Conservation (phyloP, 495 filamentous ascomycete species). For the Umbilicaria muhlenbergii region DNA sequence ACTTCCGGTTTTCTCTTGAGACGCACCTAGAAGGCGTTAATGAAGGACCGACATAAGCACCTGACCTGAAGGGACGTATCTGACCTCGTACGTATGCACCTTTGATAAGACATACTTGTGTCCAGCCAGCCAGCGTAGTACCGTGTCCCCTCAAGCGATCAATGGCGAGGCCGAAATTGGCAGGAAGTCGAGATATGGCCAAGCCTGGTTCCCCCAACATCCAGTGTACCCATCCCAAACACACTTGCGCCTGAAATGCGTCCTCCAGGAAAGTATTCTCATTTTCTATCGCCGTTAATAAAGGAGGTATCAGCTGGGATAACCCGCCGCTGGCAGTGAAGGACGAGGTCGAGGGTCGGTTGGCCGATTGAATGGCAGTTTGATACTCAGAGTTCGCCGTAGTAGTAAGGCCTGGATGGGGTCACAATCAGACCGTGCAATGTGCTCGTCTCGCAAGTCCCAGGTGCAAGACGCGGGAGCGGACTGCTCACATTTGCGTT, state of each 20-base stretch:
- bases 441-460: slow-evolving; percentile 8
- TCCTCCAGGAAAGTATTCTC: slow-evolving; percentile 46
- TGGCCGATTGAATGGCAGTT: slow-evolving; percentile 36
- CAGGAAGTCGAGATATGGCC: slow-evolving; percentile 46
- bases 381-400: slow-evolving; percentile 58
- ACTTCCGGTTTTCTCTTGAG: slow-evolving; percentile 40
- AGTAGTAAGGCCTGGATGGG: slow-evolving; percentile 48
- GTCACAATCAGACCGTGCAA: background rate
- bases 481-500: slow-evolving; percentile 55
- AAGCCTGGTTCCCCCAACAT: slow-evolving; percentile 47
- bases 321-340: slow-evolving; percentile 34
- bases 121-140: slow-evolving; percentile 47
- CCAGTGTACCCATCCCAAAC: slow-evolving; percentile 72
- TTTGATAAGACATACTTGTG: slow-evolving; percentile 64
- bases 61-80: slow-evolving; percentile 7
- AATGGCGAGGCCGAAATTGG: slow-evolving; percentile 37
- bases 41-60: slow-evolving; percentile 4
- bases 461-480: slow-evolving; percentile 5
- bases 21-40: slow-evolving; percentile 26
- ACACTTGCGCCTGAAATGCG: slow-evolving; percentile 62
- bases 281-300: slow-evolving; percentile 50
- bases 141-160: slow-evolving; percentile 30
- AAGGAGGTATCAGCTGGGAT: slow-evolving; percentile 40
- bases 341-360: slow-evolving; percentile 24
- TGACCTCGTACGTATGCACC: slow-evolving; percentile 57